These are phyloP conservation scores for Aspergillus biplanus DNA, from an alignment of 495 filamentous ascomycete species.

Conservation along the genomic window DNA sequence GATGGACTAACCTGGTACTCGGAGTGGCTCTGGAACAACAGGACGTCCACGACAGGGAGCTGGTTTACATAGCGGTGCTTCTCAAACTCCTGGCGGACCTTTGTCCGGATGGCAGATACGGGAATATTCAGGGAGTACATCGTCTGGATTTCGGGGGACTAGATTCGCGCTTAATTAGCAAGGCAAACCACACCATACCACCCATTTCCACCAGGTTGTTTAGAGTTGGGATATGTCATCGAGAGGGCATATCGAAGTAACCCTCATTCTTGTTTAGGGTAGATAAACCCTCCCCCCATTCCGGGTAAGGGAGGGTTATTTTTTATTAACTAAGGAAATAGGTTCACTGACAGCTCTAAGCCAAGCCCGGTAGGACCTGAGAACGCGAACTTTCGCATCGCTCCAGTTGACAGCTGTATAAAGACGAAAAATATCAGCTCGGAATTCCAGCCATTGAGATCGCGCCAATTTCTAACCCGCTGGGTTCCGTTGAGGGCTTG, in stretches of 20 bases:
- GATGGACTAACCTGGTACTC: constrained; percentile 74
- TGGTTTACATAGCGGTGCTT: constrained; percentile 92
- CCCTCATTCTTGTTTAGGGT: no score
- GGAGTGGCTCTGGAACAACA: constrained; percentile 82
- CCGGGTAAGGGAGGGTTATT: background rate
- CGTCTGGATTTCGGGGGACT: constrained; percentile 94
- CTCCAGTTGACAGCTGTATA: constrained; percentile 77
- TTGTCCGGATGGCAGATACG: constrained; percentile 85
- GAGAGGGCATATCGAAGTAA: no score
- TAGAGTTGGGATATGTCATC: no score
- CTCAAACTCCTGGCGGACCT: constrained; percentile 97
- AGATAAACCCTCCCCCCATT: no score
- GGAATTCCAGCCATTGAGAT: constrained; percentile 33
- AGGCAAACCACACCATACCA: no score
- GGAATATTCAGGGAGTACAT: constrained; percentile 94
- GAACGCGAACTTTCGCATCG: constrained; percentile 81
- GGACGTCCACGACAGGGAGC: constrained; percentile 81
- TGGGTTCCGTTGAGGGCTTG: constrained; percentile 11
- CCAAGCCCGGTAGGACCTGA: constrained; percentile 91
- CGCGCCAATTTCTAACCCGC: constrained; percentile 32
- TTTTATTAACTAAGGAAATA: constrained; percentile 12
- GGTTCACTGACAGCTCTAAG: constrained; percentile 77
- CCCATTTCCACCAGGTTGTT: no score
- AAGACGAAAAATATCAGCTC: constrained; percentile 30
- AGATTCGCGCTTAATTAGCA: constrained; percentile 16